These are phyloP conservation scores for Nematocida homosporus DNA, from an alignment of 371 early-diverging fungal genomes.

Conservation along the genomic window DNA sequence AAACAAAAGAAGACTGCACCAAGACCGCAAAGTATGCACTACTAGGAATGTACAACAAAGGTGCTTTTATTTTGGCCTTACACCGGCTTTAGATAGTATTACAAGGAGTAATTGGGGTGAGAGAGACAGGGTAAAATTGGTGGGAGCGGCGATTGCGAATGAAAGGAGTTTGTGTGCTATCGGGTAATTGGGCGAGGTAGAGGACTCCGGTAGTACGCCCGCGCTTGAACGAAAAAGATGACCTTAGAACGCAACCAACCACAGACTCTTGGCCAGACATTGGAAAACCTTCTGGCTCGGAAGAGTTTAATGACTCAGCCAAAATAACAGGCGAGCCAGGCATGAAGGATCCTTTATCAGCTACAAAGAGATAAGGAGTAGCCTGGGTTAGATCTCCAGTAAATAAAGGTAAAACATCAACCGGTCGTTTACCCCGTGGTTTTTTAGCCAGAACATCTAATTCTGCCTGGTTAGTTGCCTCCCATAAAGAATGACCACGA, in stretches of 20 bases:
- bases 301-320: neutral
- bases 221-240: slow-evolving; percentile 32
- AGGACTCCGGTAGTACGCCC: slow-evolving; percentile 30
- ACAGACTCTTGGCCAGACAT: slow-evolving; percentile 37
- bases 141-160: neutral
- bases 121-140: neutral
- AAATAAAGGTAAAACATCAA: slow-evolving; percentile 9
- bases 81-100: too few relatives aligned
- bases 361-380: slow-evolving; percentile 18
- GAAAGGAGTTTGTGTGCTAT: neutral
- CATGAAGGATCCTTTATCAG: slow-evolving; percentile 42
- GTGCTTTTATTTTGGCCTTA: too few relatives aligned
- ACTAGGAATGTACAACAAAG: too few relatives aligned
- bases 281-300: slow-evolving; percentile 4
- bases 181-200: neutral
- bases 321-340: slow-evolving; percentile 23
- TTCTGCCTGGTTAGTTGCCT: neutral
- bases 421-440: slow-evolving; percentile 35
- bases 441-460: slow-evolving; percentile 7
- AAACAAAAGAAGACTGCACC: too few relatives aligned
- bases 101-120: neutral
- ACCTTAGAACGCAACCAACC: slow-evolving; percentile 30
- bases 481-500: slow-evolving; percentile 16
- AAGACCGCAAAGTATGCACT: too few relatives aligned
- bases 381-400: neutral